Base-by-base conservation (phyloP, 139 green algal genomes). In the Astrephomene gubernaculifera region DNA sequence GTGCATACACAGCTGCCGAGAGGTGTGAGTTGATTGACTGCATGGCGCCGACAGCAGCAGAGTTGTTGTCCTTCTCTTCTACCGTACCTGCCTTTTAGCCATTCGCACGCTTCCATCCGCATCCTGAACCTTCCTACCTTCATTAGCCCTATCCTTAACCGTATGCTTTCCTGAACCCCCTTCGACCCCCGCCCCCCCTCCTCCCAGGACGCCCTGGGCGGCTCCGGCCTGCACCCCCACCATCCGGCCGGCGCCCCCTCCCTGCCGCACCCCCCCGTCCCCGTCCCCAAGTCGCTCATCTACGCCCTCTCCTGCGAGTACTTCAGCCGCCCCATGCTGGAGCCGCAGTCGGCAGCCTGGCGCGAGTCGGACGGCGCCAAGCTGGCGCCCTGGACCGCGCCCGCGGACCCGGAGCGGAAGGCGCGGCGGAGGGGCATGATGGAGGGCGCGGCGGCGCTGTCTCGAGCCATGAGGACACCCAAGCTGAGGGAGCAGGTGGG, bases 241-340 rank as follows among this genome's bases (percentile, higher is more conserved):
- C n/a, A n/a, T n/a, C n/a, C n/a, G 72, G 68, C 68, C 8, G 68
- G 36, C 68, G 68, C 38, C 21, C 27, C 53, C 22, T 39, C 68
- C 38, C 29, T 33, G 1, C 57, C 36, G 8, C 41, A 72, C 8
- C 43, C 72, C 21, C 65, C 68, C 9, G 57, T 71, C 45, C 64
- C 83, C 35, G 84, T 93, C 29, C 93, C 94, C 0, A 67, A 79
- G 14, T 95, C 90, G 9, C 71, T 87, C 25, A 88, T 97, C 36
- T 96, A 95, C 82, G 63, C 63, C 44, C 70, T 86, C 27, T 90
- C 78, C 53, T 94, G 89, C 61, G 88, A 96, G 14, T 87, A 93
- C 74, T 97, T 97, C 87, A 92, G 87, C 41, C 88, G 93, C 72
- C 93, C 94, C 4, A 89, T 96, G 88, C 87, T 97, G 64, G 91